Evolutionary conservation across 305 asterid genomes (phyloP).

Genomic region (Fraxinus floribunda): DNA sequence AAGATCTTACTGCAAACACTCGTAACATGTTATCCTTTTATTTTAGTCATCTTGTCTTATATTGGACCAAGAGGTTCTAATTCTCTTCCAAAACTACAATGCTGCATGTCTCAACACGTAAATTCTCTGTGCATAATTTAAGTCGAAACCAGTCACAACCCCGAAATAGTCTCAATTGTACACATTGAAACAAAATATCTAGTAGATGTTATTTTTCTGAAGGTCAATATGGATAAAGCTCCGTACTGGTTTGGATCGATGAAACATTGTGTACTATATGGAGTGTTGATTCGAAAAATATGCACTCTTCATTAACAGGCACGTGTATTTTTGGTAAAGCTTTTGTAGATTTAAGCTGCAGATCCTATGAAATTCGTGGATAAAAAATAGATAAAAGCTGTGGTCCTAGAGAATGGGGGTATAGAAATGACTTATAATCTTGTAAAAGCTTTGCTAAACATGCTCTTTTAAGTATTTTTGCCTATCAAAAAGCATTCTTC

Average conservation of each 20-base stretch:
- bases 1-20: not conserved
- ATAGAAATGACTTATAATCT: not conserved
- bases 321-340: not conserved
- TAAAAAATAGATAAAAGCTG: not conserved
- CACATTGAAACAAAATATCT: not conserved
- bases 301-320: not conserved
- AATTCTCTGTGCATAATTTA: not conserved
- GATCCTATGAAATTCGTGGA: not conserved
- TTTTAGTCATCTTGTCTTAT: not conserved
- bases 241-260: not conserved
- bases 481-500: not conserved
- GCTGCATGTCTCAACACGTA: not conserved
- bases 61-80: not conserved
- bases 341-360: not conserved
- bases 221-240: not conserved
- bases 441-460: not conserved
- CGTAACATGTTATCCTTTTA: not conserved
- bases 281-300: not conserved
- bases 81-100: not conserved
- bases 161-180: not conserved
- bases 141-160: not conserved
- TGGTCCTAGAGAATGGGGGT: not conserved
- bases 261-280: not conserved
- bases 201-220: not conserved
- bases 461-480: not conserved